Conservation (phyloP, 768 basidiomycete genomes). For the Lactarius indigo region DNA sequence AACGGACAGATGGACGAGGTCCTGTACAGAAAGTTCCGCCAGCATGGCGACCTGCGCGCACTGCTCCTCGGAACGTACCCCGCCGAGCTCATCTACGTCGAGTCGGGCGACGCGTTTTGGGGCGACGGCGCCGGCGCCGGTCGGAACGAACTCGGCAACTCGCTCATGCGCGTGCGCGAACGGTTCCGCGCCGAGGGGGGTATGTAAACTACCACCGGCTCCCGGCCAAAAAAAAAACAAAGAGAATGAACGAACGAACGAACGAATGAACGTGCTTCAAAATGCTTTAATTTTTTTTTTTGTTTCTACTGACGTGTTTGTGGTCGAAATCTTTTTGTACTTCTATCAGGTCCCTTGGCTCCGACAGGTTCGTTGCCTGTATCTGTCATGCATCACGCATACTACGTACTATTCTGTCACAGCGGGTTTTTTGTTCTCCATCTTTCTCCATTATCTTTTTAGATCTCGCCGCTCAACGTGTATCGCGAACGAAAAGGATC, state of each 20-base stretch:
- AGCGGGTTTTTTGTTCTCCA: neutral
- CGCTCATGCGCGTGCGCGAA: constrained; percentile 54
- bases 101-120: constrained; percentile 61
- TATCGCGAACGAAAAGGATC: neutral
- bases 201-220: neutral
- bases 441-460: constrained; percentile 2
- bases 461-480: constrained; percentile 6
- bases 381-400: neutral
- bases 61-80: constrained; percentile 54
- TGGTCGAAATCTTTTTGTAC: neutral
- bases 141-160: constrained; percentile 59
- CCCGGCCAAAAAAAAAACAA: neutral
- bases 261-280: neutral
- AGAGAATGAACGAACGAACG: neutral
- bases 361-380: constrained; percentile 1
- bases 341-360: constrained; percentile 6
- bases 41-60: constrained; percentile 56
- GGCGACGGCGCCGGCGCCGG: constrained; percentile 56
- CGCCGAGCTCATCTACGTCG: constrained; percentile 44
- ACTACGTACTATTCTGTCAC: neutral
- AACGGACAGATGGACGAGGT: constrained; percentile 61
- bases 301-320: neutral
- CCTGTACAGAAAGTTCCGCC: constrained; percentile 62
- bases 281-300: neutral
- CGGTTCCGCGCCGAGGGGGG: constrained; percentile 36